A percentile compares a stretch with the other conserved stretches of the same genome.
These are phyloP conservation scores for Phytophthora syringae DNA, from an alignment of 352 stramenopile species.

Conservation along the genomic window DNA sequence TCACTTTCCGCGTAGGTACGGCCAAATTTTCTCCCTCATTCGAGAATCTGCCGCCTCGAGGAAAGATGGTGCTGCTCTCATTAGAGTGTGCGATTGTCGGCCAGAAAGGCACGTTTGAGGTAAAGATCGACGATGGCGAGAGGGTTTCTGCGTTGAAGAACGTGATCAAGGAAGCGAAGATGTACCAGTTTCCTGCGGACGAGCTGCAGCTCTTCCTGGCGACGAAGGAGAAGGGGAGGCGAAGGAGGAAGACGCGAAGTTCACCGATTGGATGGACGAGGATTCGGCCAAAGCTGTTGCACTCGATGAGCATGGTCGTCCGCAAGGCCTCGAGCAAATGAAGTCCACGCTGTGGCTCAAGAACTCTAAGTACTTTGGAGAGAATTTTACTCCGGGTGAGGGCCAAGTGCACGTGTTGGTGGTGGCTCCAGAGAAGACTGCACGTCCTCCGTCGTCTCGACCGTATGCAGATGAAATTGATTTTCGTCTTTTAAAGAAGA, in stretches of 20 bases:
- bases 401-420: neutral
- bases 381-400: neutral
- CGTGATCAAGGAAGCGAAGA: neutral
- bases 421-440: neutral
- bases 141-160: slow-evolving; percentile 1
- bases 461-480: too few species aligned
- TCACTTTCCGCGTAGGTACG: too few species aligned
- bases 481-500: too few species aligned
- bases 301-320: too few species aligned
- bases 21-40: neutral
- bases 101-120: neutral
- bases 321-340: neutral
- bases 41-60: neutral
- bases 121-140: neutral
- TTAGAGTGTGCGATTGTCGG: neutral
- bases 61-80: neutral
- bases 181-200: neutral
- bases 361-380: too few species aligned
- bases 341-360: too few species aligned
- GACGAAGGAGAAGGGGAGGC: neutral
- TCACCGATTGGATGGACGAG: too few species aligned
- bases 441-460: too few species aligned
- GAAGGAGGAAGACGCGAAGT: neutral
- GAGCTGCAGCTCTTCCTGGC: slow-evolving; percentile 1
- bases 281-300: too few species aligned